Base-by-base conservation (phyloP, 108 stramenopile genomes). In the Nitzschia sp. region DNA sequence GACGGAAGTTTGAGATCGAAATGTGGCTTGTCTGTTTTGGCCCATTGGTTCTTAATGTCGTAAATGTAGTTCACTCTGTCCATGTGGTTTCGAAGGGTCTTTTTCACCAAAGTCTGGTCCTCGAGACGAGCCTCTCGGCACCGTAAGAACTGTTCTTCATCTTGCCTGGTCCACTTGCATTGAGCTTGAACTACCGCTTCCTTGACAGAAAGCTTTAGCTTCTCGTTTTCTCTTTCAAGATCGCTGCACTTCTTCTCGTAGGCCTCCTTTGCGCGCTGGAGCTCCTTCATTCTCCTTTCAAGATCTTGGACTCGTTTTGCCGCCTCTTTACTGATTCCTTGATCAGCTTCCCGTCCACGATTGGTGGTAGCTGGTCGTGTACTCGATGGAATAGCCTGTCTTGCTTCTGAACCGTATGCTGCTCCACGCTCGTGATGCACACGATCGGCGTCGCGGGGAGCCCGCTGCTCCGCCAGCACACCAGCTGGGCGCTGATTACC, bases 41-140 rank as follows among this genome's bases (percentile, higher is more conserved):
- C 54, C 54, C 64, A 77, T 53, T 70, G 76, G 31, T 77, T 77
- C 46, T 77, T 77, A 4, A 70, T 70, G 2, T 66, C 76, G 34
- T 77, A 70, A 21, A 70, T 70, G 32, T 66, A 55, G 26, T 70
- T 54, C 0, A 70, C 69, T 4, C 42, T 64, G 8, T 77, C 62
- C 56, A 77, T 46, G 47, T 77, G 76, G 17, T 35, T 59, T 19
- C 28, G 45, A 32, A 77, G 55, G 3, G 53, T 35, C 5, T 30
- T 36, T 34, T 58, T 65, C 36, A 70, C 46, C 49, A 58, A 47
- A 24, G 19, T 59, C 56, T 77, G 69, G 27, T 68, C 64, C 24
- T 65, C 62, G 29, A 46, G 68, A 47, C 76, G 54, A 9, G 61
- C 21, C 46, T 53, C 54, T 64, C 76, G 46, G 17, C 23, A 48